phyloP scores from a whole-genome alignment of 176 grass and related monocot species.

The Rhynchospora breviuscula region DNA sequence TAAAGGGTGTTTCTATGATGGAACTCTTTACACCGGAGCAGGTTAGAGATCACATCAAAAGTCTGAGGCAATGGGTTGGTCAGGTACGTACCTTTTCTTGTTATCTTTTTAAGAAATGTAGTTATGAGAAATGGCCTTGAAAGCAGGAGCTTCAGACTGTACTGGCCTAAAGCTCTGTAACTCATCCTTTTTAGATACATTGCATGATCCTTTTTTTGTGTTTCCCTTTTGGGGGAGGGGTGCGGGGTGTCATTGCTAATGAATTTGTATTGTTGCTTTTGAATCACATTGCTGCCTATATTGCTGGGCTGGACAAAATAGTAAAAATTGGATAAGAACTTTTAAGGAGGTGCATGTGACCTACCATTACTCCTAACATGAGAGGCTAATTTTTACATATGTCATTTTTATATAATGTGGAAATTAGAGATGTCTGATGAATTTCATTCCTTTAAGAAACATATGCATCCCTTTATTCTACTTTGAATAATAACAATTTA shows the following conservation, averaged over 20 bases:
- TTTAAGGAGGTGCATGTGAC: constrained; percentile 1
- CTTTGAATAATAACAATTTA: constrained; percentile 22
- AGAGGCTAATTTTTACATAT: background rate
- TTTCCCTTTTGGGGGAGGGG: background rate
- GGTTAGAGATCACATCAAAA: constrained; percentile 74
- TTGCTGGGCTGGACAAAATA: background rate
- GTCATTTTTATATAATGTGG: constrained; percentile 11
- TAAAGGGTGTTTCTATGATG: constrained; percentile 96
- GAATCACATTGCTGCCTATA: background rate
- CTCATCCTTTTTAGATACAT: background rate
- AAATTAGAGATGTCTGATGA: constrained; percentile 11
- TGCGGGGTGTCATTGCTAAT: background rate
- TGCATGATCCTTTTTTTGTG: constrained; percentile 10
- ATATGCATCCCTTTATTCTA: constrained; percentile 17
- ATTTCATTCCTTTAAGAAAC: constrained; percentile 6
- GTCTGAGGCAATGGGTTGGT: constrained; percentile 93
- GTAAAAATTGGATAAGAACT: background rate
- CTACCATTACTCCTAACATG: background rate
- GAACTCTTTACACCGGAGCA: constrained; percentile 99
- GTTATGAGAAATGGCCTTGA: background rate
- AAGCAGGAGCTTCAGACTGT: background rate
- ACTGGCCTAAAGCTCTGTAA: background rate
- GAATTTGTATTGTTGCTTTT: background rate
- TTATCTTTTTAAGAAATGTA: constrained; percentile 17
- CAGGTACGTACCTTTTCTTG: constrained; percentile 53